These are phyloP conservation scores for Annulohypoxylon nitens DNA, from an alignment of 495 filamentous ascomycete species.

Conservation along the genomic window DNA sequence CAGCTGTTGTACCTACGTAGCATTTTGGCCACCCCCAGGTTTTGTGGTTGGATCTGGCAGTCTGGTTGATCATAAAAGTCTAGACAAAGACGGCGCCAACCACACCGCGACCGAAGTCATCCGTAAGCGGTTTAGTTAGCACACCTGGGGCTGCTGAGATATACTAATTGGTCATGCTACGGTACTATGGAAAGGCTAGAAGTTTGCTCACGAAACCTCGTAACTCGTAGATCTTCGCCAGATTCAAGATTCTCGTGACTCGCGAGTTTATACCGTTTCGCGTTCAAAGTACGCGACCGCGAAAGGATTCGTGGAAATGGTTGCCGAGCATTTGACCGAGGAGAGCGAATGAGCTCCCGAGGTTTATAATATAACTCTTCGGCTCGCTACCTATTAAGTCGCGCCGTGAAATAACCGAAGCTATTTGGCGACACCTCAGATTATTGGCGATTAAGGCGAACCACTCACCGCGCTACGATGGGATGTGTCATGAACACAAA, in stretches of 20 bases:
- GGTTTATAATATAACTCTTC: conserved; percentile 25
- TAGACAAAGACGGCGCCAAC: conserved; percentile 33
- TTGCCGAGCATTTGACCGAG: conserved; percentile 33
- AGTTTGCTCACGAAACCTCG: conserved; percentile 18
- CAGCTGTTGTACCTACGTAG: conserved; percentile 27
- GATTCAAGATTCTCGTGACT: conserved; percentile 41
- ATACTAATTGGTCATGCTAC: conserved; percentile 18
- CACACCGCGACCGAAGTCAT: conserved; percentile 27
- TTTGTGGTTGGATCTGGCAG: conserved; percentile 29
- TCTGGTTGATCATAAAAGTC: conserved; percentile 37
- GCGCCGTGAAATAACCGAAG: conserved; percentile 40
- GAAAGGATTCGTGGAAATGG: conserved; percentile 27
- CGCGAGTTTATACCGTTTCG: conserved; percentile 29
- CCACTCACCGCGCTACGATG: conserved; percentile 31
- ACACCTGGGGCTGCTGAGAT: conserved; percentile 5
- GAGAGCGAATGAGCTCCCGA: conserved; percentile 26
- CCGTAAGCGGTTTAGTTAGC: conserved; percentile 24
- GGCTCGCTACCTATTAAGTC: conserved; percentile 25
- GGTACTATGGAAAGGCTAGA: conserved; percentile 25
- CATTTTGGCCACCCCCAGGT: conserved; percentile 24
- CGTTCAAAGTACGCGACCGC: conserved; percentile 40
- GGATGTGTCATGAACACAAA: conserved; percentile 25
- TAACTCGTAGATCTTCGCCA: conserved; percentile 38
- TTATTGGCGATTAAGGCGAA: conserved; percentile 28
- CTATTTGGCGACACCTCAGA: conserved; percentile 29